Percentiles rank a stretch among this genome's conserved stretches.
Conservation (phyloP, 805 yeast genomes). For the Metschnikowia dekortorum region DNA sequence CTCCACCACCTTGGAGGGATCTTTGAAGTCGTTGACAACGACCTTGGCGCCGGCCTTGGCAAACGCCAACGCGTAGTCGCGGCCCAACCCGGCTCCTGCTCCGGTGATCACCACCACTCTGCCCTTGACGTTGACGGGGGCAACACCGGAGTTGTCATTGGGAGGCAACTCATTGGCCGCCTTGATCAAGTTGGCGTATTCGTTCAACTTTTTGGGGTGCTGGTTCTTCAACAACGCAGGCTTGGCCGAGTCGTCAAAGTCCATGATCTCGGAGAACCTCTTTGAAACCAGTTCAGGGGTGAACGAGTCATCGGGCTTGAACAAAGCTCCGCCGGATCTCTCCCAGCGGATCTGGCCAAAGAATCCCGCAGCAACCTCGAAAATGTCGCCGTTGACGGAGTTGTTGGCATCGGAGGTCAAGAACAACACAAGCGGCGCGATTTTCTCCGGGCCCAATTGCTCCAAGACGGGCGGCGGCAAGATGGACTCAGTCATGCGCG, state of each 20-base stretch:
- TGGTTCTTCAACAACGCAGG: conserved; percentile 47
- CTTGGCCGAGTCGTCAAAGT: conserved; percentile 56
- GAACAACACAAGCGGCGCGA: conserved; percentile 87
- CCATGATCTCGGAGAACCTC: conserved; percentile 58
- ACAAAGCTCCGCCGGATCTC: conserved; percentile 79
- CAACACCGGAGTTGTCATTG: conserved; percentile 42
- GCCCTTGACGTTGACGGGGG: conserved; percentile 57
- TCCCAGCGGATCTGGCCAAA: conserved; percentile 93
- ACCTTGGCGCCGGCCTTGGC: conserved; percentile 94
- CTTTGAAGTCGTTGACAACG: conserved; percentile 84
- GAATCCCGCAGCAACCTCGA: conserved; percentile 93
- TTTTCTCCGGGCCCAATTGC: conserved; percentile 76
- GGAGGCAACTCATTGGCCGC: conserved; percentile 48
- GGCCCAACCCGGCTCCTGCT: conserved; percentile 92
- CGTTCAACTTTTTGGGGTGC: conserved; percentile 70
- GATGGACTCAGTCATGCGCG: conserved; percentile 91
- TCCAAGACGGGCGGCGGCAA: conserved; percentile 82
- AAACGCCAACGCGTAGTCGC: conserved; percentile 77
- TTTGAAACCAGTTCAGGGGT: conserved; percentile 82
- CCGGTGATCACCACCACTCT: conserved; percentile 93
- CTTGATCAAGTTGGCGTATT: conserved; percentile 59
- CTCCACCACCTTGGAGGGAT: conserved; percentile 67
- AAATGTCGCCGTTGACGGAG: conserved; percentile 67
- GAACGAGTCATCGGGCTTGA: conserved; percentile 70
- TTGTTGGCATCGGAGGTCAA: conserved; percentile 58